These are phyloP conservation scores for Eimeria falciformis DNA, from an alignment of 169 alveolate species.

Conservation along the genomic window DNA sequence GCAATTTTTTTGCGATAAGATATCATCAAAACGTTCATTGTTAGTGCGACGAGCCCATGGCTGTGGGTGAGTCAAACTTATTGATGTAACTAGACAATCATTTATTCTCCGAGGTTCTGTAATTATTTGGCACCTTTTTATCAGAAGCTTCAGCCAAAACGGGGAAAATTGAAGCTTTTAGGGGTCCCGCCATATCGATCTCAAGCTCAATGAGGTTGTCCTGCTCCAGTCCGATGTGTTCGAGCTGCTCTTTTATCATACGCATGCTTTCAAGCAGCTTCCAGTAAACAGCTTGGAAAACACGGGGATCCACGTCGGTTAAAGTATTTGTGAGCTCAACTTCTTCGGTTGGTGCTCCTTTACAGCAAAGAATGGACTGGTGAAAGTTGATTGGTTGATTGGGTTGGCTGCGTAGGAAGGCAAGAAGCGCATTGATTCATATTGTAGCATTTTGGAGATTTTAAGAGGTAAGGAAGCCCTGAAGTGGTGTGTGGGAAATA, in stretches of 20 bases:
- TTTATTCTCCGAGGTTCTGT: background rate
- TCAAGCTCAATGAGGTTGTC: constrained; percentile 38
- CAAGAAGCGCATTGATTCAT: background rate
- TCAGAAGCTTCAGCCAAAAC: constrained; percentile 52
- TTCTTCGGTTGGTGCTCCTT: constrained; percentile 13
- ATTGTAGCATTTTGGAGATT: too few relatives aligned
- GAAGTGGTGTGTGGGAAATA: too few relatives aligned
- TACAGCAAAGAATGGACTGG: constrained; percentile 40
- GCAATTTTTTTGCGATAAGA: too few relatives aligned
- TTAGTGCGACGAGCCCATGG: too few relatives aligned
- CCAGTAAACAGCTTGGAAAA: constrained; percentile 66
- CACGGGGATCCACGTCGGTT: constrained; percentile 73
- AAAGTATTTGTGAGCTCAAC: background rate
- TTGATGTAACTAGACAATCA: too few relatives aligned
- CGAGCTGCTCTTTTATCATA: constrained; percentile 2
- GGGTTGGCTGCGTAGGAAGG: constrained; percentile 20
- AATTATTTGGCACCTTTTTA: constrained; percentile 23
- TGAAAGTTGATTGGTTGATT: constrained; percentile 27
- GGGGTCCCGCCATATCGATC: constrained; percentile 45
- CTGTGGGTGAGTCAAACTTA: too few relatives aligned
- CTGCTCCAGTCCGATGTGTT: constrained; percentile 34
- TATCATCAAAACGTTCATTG: too few relatives aligned
- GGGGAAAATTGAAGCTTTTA: constrained; percentile 16
- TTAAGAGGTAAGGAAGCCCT: too few relatives aligned
- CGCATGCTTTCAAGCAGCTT: constrained; percentile 57